Evolutionary conservation across 2,329 filamentous ascomycete species (phyloP), one percentile per base, ranked within the genome.

Genomic region (Hortaea werneckii): DNA sequence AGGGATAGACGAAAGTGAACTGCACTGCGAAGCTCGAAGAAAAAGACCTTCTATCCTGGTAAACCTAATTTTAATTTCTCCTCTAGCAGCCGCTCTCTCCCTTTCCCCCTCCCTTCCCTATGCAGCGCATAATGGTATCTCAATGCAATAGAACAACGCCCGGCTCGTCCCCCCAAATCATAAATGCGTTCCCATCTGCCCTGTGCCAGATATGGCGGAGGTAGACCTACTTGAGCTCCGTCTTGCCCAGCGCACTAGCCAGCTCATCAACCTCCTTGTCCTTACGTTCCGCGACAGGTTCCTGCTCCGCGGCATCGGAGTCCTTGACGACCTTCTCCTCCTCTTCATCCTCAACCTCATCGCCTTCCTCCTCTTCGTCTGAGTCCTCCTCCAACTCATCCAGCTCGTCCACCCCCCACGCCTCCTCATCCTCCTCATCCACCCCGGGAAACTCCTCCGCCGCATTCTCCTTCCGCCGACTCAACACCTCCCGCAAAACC

Each of bases 341-440:
- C 29, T 47, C 45, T 9, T 42, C 49, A 66, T 80, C 67, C 64
- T 82, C 84, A 68, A 87, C 82, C 27, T 78, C 79, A 41, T 83
- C 80, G 1, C 84, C 81, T 12, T 83, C 82, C 5, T 83, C 82
- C 1, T 83, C 82, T 5, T 83, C 82, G 1, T 81, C 81, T 40
- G 68, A 67, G 0, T 68, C 67, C 9, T 82, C 76, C 42, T 87
- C 85, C 1, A 95, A 79, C 56, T 95, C 89, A 57, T 84, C 85
- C 39, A 95, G 77, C 60, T 85, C 85, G 62, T 95, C 90, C 26
- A 95, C 67, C 37, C 86, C 86, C 85, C 86, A 92, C 26, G 81
- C 78, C 50, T 88, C 83, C 65, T 94, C 88, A 38, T 83, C 75
- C 34, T 90, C 59, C 52, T 82, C 82, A 28, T 74, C 82, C 3